Evolutionary conservation across 164 flowering plant species (phyloP).

Genomic region (Brasenia schreberi): DNA sequence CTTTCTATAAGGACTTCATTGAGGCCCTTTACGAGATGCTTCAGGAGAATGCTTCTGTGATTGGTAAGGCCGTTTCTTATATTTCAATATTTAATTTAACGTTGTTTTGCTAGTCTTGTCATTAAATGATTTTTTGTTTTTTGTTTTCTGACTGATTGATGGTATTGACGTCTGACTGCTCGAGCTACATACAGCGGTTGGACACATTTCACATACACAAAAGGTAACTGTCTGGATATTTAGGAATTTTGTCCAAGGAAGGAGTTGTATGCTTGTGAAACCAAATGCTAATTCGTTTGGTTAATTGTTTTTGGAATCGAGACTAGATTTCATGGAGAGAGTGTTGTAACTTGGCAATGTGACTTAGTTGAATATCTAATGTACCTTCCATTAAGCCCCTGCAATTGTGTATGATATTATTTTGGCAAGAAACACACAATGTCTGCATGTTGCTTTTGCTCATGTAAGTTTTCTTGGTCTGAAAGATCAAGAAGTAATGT

Average conservation of each 20-base stretch:
- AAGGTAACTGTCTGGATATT: constrained; percentile 31
- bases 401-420: not conserved
- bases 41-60: constrained; percentile 51
- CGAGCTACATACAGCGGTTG: constrained; percentile 36
- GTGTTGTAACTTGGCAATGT: not conserved
- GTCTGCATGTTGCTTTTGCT: not conserved
- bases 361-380: not conserved
- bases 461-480: no score
- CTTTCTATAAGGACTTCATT: constrained; percentile 56
- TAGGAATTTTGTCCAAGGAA: not conserved
- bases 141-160: not conserved
- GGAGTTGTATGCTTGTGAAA: not conserved
- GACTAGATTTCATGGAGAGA: no score
- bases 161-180: not conserved
- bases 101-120: no score
- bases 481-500: no score
- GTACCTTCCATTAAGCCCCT: not conserved
- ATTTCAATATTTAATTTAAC: not conserved
- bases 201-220: constrained; percentile 48
- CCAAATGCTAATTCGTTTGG: not conserved
- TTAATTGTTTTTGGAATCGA: no score
- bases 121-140: not conserved
- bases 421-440: not conserved
- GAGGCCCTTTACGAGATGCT: constrained; percentile 49
- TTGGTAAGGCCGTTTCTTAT: constrained; percentile 32